Percentiles rank a stretch among this genome's conserved stretches.
Evolutionary conservation across 139 green algal species (phyloP).

Genomic region (Chlorella sp.): DNA sequence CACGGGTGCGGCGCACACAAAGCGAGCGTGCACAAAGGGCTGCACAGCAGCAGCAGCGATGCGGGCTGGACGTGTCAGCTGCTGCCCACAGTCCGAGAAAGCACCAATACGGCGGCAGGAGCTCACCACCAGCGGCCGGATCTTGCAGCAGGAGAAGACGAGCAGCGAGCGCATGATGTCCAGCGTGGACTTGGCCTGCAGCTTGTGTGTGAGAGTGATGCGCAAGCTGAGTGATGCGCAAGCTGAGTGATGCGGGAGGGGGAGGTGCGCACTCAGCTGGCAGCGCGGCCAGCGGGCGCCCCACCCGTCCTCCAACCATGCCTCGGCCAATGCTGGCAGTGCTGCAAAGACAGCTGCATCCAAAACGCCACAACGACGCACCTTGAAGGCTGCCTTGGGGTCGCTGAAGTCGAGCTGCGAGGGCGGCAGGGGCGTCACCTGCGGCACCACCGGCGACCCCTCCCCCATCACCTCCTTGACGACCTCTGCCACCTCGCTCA

Average conservation of each 20-base stretch:
- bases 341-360: background rate
- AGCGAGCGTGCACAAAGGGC: no score
- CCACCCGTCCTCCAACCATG: no score
- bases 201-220: no score
- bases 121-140: constrained; percentile 41
- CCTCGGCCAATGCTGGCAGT: background rate
- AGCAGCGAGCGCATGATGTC: constrained; percentile 55
- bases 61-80: no score
- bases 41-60: no score
- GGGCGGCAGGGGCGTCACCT: background rate
- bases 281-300: no score
- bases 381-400: constrained; percentile 44
- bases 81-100: no score
- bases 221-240: no score
- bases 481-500: constrained; percentile 18
- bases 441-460: background rate
- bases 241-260: no score
- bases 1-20: no score
- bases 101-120: no score
- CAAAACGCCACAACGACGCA: background rate
- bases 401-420: constrained; percentile 46
- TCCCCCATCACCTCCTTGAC: constrained; percentile 24
- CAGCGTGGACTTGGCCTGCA: constrained; percentile 49
- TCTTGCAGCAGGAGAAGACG: constrained; percentile 57
- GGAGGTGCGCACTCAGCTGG: no score